Conservation (phyloP, 306 rosid species). For the Hylodesmum podocarpum region DNA sequence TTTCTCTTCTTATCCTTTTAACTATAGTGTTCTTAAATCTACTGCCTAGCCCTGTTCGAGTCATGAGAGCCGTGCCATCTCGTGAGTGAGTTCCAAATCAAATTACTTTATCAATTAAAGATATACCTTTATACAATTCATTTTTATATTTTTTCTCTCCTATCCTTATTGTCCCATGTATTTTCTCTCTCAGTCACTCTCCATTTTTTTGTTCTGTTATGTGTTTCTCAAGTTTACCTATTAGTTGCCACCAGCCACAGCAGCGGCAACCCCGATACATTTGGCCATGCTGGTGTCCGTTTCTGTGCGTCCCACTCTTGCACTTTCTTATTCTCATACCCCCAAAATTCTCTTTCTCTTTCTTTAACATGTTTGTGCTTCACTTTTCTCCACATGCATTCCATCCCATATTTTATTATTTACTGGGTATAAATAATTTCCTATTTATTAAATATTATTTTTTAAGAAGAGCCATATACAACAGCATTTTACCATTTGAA, state of each 20-base stretch:
- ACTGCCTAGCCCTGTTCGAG: background rate
- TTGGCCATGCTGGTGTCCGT: constrained; percentile 36
- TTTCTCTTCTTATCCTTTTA: background rate
- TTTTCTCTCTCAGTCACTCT: constrained; percentile 23
- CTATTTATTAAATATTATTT: background rate
- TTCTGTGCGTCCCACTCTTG: constrained; percentile 26
- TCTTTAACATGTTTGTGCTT: background rate
- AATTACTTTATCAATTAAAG: constrained; percentile 7
- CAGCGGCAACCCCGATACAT: constrained; percentile 50
- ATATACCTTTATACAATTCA: background rate
- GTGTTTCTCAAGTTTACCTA: constrained; percentile 27
- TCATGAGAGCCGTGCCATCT: constrained; percentile 7
- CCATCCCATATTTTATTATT: background rate
- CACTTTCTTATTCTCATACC: constrained; percentile 30
- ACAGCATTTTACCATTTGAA: background rate
- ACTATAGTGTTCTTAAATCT: background rate
- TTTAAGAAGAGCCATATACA: background rate
- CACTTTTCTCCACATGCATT: background rate
- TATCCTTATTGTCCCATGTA: constrained; percentile 21
- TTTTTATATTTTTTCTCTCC: background rate
- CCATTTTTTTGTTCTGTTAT: background rate
- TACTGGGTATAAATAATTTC: background rate
- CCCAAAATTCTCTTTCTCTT: constrained; percentile 13
- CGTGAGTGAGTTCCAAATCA: constrained; percentile 20
- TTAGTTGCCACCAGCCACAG: constrained; percentile 11